Percentiles rank a stretch among this genome's conserved stretches.
Evolutionary conservation across 176 grass and related monocot genomes (phyloP).

Genomic region (Lolium rigidum): DNA sequence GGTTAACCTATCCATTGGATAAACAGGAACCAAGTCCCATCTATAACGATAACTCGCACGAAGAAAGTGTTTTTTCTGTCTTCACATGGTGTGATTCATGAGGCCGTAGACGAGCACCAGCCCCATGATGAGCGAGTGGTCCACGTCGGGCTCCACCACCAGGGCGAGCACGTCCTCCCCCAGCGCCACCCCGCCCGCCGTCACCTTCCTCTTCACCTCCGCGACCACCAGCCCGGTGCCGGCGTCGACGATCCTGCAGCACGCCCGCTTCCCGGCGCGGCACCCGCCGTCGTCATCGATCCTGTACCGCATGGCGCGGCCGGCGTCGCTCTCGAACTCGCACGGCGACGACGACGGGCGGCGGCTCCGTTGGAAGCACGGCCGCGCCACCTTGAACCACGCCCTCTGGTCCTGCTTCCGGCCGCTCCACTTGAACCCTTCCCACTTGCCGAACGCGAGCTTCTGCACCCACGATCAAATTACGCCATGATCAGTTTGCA

Average conservation of each 20-base stretch:
- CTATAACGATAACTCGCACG: not conserved
- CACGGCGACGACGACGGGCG: constrained; percentile 39
- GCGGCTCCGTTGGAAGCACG: constrained; percentile 36
- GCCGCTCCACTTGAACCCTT: constrained; percentile 48
- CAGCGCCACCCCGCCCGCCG: constrained; percentile 53
- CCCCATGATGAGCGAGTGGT: constrained; percentile 81
- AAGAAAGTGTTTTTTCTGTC: not conserved
- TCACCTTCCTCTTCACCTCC: constrained; percentile 74
- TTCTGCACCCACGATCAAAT: constrained; percentile 47
- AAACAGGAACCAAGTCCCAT: too few species aligned
- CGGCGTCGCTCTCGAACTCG: constrained; percentile 41
- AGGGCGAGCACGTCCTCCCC: constrained; percentile 77
- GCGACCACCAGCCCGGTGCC: constrained; percentile 56
- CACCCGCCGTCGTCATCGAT: constrained; percentile 36
- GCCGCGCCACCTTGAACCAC: constrained; percentile 62
- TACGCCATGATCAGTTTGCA: not conserved
- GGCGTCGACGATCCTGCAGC: constrained; percentile 61
- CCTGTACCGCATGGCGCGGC: constrained; percentile 41
- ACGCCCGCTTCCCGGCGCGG: constrained; percentile 31
- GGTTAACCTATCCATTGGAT: too few species aligned
- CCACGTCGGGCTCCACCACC: constrained; percentile 64
- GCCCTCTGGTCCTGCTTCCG: constrained; percentile 35
- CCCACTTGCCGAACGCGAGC: constrained; percentile 56
- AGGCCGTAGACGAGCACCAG: constrained; percentile 76
- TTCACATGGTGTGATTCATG: constrained; percentile 57